Evolutionary conservation across 495 filamentous ascomycete genomes (phyloP).

Genomic region (Daldinia caldariorum): DNA sequence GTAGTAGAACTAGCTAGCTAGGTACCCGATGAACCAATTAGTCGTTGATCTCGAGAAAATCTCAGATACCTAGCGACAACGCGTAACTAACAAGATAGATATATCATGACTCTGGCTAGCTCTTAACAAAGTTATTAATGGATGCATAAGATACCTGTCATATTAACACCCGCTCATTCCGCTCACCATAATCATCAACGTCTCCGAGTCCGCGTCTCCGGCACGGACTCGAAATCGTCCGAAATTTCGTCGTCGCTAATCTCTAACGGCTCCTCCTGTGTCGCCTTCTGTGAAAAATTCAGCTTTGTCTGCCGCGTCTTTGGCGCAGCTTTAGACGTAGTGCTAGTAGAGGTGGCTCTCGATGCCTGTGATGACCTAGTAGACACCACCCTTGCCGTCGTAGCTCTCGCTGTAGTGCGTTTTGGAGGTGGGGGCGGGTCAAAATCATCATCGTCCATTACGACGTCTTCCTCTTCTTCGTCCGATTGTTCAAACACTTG

Average conservation of each 20-base stretch:
- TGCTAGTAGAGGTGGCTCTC: slow-evolving; percentile 58
- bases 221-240: slow-evolving; percentile 78
- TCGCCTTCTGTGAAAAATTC: slow-evolving; percentile 69
- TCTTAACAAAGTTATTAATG: background rate
- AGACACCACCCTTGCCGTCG: slow-evolving; percentile 47
- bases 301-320: slow-evolving; percentile 72
- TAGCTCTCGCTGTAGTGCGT: slow-evolving; percentile 43
- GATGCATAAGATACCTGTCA: background rate
- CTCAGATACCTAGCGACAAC: background rate
- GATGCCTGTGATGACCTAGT: slow-evolving; percentile 57
- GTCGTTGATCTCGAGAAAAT: background rate
- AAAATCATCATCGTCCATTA: slow-evolving; percentile 70
- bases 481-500: slow-evolving; percentile 63
- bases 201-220: slow-evolving; percentile 46
- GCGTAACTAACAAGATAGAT: background rate
- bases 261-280: slow-evolving; percentile 59
- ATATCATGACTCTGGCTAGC: background rate
- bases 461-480: slow-evolving; percentile 70
- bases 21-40: background rate
- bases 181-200: slow-evolving; percentile 23
- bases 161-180: background rate
- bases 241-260: slow-evolving; percentile 82
- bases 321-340: slow-evolving; percentile 39
- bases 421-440: slow-evolving; percentile 56
- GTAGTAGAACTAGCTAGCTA: background rate